Conservation (phyloP, 2,329 filamentous ascomycete genomes). For the Fusarium acutatum region DNA sequence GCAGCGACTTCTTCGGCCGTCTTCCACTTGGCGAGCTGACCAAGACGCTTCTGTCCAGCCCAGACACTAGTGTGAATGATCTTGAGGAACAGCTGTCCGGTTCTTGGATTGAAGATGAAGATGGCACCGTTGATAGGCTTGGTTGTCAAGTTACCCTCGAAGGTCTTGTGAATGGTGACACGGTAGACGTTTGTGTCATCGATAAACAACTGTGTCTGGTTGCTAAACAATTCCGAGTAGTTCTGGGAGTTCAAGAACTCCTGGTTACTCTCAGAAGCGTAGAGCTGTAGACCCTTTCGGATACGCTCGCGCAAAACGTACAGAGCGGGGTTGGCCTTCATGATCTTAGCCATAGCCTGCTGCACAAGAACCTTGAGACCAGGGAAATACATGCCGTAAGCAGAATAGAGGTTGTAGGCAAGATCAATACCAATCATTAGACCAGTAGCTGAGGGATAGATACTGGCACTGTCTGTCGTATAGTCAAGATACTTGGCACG, state of each 20-base stretch:
- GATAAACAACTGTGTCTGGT: conserved; percentile 98
- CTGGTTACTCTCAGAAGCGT: conserved; percentile 98
- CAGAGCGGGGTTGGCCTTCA: conserved; percentile 98
- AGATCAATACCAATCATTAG: conserved; percentile 98
- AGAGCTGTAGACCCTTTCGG: conserved; percentile 95
- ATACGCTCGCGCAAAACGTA: conserved; percentile 98
- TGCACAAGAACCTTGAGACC: conserved; percentile 94
- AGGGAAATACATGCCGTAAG: conserved; percentile 98
- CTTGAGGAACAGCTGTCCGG: conserved; percentile 96
- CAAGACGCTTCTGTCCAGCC: conserved; percentile 98
- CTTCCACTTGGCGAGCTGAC: conserved; percentile 99
- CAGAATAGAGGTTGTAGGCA: conserved; percentile 97
- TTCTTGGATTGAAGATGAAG: conserved; percentile 99
- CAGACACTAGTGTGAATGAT: conserved; percentile 99
- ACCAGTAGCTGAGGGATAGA: conserved; percentile 96
- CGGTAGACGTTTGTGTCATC: conserved; percentile 99
- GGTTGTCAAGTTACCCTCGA: conserved; percentile 97
- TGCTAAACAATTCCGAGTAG: conserved; percentile 98
- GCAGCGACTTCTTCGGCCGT: conserved; percentile 99
- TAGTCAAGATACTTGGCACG: conserved; percentile 99
- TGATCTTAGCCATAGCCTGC: conserved; percentile 99
- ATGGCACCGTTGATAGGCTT: conserved; percentile 99
- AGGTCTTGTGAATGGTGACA: conserved; percentile 99
- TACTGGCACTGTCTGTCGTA: conserved; percentile 97
- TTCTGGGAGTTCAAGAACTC: conserved; percentile 99